A percentile compares a stretch with the other conserved stretches of the same genome.
phyloP scores from a whole-genome alignment of 495 filamentous ascomycete genomes.

The Jackrogersella multiformis region DNA sequence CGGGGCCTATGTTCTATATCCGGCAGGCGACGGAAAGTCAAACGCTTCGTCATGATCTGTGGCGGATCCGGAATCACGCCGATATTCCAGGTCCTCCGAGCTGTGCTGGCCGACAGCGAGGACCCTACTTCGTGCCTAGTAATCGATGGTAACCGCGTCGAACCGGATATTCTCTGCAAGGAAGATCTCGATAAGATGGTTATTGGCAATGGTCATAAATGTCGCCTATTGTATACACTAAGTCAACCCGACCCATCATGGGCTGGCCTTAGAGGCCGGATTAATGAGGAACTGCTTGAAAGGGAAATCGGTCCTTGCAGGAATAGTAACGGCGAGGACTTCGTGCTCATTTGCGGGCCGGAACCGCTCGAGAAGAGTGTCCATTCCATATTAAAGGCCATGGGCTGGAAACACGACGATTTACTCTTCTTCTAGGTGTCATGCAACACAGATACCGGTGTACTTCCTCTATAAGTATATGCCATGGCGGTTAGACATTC shows the following conservation, averaged over 20 bases:
- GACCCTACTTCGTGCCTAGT: conserved; percentile 68
- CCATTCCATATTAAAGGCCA: conserved; percentile 65
- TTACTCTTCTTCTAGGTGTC: conserved; percentile 78
- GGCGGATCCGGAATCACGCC: conserved; percentile 92
- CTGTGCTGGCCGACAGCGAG: conserved; percentile 65
- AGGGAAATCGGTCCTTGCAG: conserved; percentile 61
- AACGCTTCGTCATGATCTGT: conserved; percentile 87
- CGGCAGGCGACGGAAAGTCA: conserved; percentile 66
- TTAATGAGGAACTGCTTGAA: conserved; percentile 69
- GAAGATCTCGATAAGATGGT: conserved; percentile 76
- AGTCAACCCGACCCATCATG: conserved; percentile 70
- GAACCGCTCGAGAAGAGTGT: conserved; percentile 77
- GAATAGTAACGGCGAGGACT: conserved; percentile 54
- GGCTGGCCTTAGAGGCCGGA: conserved; percentile 75
- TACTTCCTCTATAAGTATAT: conserved; percentile 6
- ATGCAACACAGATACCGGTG: neutral
- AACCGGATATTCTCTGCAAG: conserved; percentile 86
- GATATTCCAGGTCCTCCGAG: conserved; percentile 86
- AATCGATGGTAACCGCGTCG: conserved; percentile 79
- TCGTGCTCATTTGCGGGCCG: conserved; percentile 89
- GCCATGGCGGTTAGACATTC: neutral
- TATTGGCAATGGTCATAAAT: conserved; percentile 61
- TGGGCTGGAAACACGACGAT: conserved; percentile 84
- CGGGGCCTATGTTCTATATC: conserved; percentile 70
- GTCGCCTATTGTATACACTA: conserved; percentile 76